phyloP scores from a whole-genome alignment of 768 basidiomycete genomes.

The Sutorius australiensis region DNA sequence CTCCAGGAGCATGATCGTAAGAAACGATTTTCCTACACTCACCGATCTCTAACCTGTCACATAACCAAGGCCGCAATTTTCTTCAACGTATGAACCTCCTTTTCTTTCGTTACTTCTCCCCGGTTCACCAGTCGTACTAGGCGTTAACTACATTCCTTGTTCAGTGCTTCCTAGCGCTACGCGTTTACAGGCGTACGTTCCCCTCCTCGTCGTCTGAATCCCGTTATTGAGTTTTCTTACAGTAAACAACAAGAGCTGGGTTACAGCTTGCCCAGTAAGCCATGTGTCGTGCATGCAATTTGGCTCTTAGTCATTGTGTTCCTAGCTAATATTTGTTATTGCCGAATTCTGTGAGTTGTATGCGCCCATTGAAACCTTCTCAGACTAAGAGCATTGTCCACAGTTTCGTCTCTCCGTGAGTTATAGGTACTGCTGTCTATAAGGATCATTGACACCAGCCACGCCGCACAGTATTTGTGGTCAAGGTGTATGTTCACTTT shows the following conservation, averaged over 20 bases:
- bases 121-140: slow-evolving; percentile 8
- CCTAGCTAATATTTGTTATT: slow-evolving; percentile 30
- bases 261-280: slow-evolving; percentile 30
- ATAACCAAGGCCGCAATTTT: slow-evolving; percentile 43
- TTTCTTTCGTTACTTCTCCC: neutral
- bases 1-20: slow-evolving; percentile 21
- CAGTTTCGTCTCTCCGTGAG: slow-evolving; percentile 34
- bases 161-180: slow-evolving; percentile 51
- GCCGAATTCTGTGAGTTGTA: slow-evolving; percentile 36
- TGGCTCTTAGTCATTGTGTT: neutral
- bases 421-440: neutral
- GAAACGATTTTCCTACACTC: neutral
- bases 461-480: slow-evolving; percentile 30
- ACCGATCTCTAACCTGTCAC: slow-evolving; percentile 3
- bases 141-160: slow-evolving; percentile 47
- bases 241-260: slow-evolving; percentile 48
- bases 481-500: slow-evolving; percentile 32
- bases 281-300: neutral
- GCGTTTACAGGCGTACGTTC: slow-evolving; percentile 46
- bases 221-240: slow-evolving; percentile 11
- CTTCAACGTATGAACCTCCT: slow-evolving; percentile 37
- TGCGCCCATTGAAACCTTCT: too few relatives aligned
- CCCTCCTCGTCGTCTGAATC: neutral
- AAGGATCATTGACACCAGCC: slow-evolving; percentile 2
- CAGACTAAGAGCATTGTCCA: slow-evolving; percentile 3